Percentiles rank a stretch among this genome's conserved stretches.
Evolutionary conservation across 2,329 filamentous ascomycete species (phyloP).

Genomic region (Fusarium veterinarium): DNA sequence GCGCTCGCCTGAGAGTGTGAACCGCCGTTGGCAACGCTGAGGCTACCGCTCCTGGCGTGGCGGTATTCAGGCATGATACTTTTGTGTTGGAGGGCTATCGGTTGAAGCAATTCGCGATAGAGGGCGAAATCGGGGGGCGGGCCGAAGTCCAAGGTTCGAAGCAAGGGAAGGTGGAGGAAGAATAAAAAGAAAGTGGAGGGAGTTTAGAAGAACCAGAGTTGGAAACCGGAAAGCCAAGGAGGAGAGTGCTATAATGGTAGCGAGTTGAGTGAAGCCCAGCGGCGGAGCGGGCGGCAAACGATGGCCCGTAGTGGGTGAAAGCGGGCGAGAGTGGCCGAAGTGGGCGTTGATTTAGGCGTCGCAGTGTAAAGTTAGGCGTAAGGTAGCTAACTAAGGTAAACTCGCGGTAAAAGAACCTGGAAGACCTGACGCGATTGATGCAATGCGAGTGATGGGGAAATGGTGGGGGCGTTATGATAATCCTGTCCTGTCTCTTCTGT

Average conservation of each 20-base stretch:
- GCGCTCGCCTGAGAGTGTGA: constrained; percentile 41
- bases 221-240: constrained; percentile 16
- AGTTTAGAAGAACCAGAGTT: constrained; percentile 22
- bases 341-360: constrained; percentile 35
- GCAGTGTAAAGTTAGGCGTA: background rate
- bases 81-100: constrained; percentile 43
- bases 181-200: constrained; percentile 17
- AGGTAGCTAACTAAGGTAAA: background rate
- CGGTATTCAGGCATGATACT: constrained; percentile 61
- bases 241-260: constrained; percentile 10
- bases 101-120: constrained; percentile 35
- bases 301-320: constrained; percentile 42
- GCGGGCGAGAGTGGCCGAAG: constrained; percentile 40
- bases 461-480: constrained; percentile 20
- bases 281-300: constrained; percentile 46
- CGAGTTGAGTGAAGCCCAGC: constrained; percentile 40
- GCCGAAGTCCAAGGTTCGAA: constrained; percentile 21
- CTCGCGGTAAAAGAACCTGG: background rate
- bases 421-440: constrained; percentile 17
- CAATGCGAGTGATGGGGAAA: constrained; percentile 29
- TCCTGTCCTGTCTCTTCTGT: constrained; percentile 5
- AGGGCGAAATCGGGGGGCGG: constrained; percentile 29
- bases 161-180: constrained; percentile 25
- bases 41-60: constrained; percentile 68
- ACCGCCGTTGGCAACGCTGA: constrained; percentile 60